A percentile compares a stretch with the other conserved stretches of the same genome.
These are phyloP conservation scores for Bipolaris gigantea DNA, from an alignment of 2,329 filamentous ascomycete species.

Conservation along the genomic window DNA sequence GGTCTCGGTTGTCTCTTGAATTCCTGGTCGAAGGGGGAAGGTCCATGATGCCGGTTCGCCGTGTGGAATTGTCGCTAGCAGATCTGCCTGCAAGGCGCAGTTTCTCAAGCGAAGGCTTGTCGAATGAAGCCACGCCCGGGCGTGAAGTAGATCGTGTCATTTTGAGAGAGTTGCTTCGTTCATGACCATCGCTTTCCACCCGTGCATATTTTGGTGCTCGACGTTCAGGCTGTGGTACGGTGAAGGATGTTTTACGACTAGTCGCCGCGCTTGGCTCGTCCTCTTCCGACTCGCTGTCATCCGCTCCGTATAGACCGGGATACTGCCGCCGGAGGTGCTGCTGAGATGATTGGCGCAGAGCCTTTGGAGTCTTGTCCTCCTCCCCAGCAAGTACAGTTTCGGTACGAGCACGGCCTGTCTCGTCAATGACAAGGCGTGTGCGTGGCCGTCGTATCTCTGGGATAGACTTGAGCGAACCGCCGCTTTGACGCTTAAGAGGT, in stretches of 20 bases:
- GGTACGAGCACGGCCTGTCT: constrained; percentile 51
- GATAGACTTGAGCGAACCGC: constrained; percentile 49
- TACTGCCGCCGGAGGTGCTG: constrained; percentile 44
- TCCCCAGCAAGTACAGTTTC: constrained; percentile 47
- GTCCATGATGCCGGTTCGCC: constrained; percentile 41
- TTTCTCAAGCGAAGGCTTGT: constrained; percentile 39
- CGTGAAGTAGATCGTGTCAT: constrained; percentile 38
- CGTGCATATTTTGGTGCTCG: constrained; percentile 43
- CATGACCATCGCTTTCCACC: constrained; percentile 33
- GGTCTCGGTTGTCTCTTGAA: constrained; percentile 24
- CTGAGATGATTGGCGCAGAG: constrained; percentile 28
- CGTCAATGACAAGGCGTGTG: constrained; percentile 53
- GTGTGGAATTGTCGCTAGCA: constrained; percentile 25
- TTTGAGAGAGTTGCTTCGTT: constrained; percentile 38
- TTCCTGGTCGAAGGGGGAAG: constrained; percentile 32
- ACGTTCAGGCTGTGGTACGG: constrained; percentile 35
- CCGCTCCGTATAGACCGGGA: constrained; percentile 50
- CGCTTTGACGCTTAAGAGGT: constrained; percentile 50
- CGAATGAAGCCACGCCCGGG: constrained; percentile 33
- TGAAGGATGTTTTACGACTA: constrained; percentile 44
- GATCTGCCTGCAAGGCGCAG: constrained; percentile 27
- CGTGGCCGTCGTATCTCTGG: constrained; percentile 49
- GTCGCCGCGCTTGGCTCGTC: constrained; percentile 36
- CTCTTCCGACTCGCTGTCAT: constrained; percentile 44
- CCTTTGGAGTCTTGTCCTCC: constrained; percentile 36